Conservation (phyloP, 2,329 filamentous ascomycete species). For the Cercospora sp. region DNA sequence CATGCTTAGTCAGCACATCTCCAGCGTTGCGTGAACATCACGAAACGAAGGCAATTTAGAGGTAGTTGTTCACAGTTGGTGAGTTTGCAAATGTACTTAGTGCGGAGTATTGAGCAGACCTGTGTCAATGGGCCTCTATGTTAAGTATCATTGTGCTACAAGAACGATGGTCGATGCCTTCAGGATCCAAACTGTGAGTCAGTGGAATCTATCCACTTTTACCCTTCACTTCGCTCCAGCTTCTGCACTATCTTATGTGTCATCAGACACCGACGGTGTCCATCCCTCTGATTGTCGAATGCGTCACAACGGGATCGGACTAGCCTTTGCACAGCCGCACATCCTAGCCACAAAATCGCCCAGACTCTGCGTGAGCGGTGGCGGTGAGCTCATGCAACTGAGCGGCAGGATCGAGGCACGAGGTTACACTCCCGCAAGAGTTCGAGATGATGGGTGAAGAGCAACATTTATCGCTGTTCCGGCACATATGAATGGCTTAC, state of each 20-base stretch:
- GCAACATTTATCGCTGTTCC: neutral
- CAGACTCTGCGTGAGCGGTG: neutral
- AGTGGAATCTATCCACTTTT: neutral
- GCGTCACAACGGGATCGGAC: neutral
- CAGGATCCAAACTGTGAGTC: neutral
- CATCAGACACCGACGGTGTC: neutral
- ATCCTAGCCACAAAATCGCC: neutral
- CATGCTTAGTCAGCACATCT: constrained; percentile 2
- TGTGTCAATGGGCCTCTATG: neutral
- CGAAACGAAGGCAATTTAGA: neutral
- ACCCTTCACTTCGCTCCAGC: neutral
- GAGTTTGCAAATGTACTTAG: neutral
- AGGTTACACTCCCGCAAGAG: neutral
- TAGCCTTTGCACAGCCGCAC: neutral
- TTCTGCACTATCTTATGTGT: neutral
- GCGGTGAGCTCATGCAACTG: neutral
- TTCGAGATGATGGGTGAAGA: neutral
- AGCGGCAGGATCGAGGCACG: neutral
- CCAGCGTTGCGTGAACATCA: neutral
- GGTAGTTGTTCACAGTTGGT: neutral
- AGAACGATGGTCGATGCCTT: neutral
- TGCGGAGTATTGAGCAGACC: neutral
- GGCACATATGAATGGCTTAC: constrained; percentile 4
- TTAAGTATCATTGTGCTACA: neutral
- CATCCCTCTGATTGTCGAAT: neutral